These are phyloP conservation scores for Daphne laureola DNA, from an alignment of 441 rosid species.

Conservation along the genomic window DNA sequence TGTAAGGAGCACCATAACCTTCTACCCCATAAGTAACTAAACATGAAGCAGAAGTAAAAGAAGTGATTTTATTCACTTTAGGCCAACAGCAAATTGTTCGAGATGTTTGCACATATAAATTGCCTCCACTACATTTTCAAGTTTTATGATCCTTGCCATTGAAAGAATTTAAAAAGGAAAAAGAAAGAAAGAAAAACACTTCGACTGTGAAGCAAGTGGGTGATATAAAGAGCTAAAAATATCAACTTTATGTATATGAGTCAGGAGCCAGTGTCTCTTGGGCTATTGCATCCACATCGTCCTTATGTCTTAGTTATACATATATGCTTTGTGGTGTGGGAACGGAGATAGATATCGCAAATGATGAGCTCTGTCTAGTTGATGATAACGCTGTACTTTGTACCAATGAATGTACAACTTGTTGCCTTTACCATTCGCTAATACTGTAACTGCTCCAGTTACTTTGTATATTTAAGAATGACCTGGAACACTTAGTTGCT, in stretches of 20 bases:
- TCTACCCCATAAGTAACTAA: constrained; percentile 17
- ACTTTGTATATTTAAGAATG: not conserved
- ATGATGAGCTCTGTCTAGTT: constrained; percentile 2
- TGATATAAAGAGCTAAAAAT: constrained; percentile 10
- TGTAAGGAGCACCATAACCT: constrained; percentile 10
- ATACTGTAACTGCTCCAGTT: constrained; percentile 1
- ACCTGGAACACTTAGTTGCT: not conserved
- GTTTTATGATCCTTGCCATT: constrained; percentile 44
- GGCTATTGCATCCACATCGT: not conserved
- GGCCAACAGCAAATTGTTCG: not conserved
- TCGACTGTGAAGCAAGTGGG: constrained; percentile 12
- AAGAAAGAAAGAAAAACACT: constrained; percentile 3
- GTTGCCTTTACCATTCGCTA: constrained; percentile 3
- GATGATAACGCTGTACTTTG: constrained; percentile 9
- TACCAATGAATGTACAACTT: not conserved
- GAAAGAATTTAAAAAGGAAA: constrained; percentile 9
- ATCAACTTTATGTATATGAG: constrained; percentile 5
- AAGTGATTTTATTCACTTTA: constrained; percentile 1
- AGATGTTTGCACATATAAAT: constrained; percentile 11
- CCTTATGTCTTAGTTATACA: not conserved
- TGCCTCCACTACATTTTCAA: constrained; percentile 29
- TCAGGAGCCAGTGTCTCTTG: constrained; percentile 11
- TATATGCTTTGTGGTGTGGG: not conserved
- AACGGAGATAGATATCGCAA: not conserved
- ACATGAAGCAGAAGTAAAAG: constrained; percentile 11